Percentiles rank a stretch among this genome's conserved stretches.
These are phyloP conservation scores for Golubevia sp. DNA, from an alignment of 1,284 basidiomycete species.

Conservation along the genomic window DNA sequence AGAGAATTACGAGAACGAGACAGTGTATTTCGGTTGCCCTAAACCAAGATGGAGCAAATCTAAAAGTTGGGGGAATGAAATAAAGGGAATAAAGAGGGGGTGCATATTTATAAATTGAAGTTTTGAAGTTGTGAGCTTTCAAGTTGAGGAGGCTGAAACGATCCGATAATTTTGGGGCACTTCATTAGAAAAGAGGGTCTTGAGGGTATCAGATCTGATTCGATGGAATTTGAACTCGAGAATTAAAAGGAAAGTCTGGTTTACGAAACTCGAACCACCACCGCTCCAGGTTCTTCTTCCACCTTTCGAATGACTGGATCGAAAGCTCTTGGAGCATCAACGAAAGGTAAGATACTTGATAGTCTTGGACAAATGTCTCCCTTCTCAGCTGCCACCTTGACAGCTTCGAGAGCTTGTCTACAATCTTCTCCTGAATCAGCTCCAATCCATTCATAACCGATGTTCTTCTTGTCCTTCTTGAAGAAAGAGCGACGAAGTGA, in stretches of 20 bases:
- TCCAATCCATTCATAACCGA: constrained; percentile 61
- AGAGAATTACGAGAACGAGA: too few relatives aligned
- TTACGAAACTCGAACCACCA: constrained; percentile 46
- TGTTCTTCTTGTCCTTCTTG: constrained; percentile 62
- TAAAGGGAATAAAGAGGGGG: too few relatives aligned
- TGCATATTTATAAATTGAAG: too few relatives aligned
- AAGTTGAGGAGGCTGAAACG: too few relatives aligned
- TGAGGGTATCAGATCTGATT: too few relatives aligned
- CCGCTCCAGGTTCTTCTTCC: constrained; percentile 39
- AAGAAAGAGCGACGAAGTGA: constrained; percentile 62
- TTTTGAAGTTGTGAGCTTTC: too few relatives aligned
- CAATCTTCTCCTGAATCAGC: constrained; percentile 44
- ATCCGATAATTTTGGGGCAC: too few relatives aligned
- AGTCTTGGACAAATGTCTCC: constrained; percentile 54
- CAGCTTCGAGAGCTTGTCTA: constrained; percentile 47
- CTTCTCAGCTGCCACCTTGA: constrained; percentile 39
- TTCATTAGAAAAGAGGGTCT: too few relatives aligned
- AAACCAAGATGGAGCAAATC: too few relatives aligned
- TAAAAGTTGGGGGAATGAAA: too few relatives aligned
- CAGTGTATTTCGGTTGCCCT: too few relatives aligned
- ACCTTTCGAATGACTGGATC: constrained; percentile 25
- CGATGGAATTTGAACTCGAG: too few relatives aligned
- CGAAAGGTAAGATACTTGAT: constrained; percentile 47
- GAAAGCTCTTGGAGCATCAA: constrained; percentile 48
- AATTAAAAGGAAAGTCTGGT: not conserved